Evolutionary conservation across 2,329 filamentous ascomycete genomes (phyloP).

Genomic region (Pleurostoma richardsiae): DNA sequence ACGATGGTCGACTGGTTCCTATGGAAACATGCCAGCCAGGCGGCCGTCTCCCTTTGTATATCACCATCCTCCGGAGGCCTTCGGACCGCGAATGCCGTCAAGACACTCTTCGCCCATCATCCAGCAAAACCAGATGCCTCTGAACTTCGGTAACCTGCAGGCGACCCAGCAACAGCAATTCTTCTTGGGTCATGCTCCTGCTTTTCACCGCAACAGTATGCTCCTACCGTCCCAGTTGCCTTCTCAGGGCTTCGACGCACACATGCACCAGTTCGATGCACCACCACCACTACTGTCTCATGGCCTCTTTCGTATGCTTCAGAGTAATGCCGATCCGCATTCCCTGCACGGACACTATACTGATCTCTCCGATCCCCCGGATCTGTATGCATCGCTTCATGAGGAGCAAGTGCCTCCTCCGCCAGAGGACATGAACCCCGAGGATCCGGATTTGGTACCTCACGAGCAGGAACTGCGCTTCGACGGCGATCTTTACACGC

Average conservation of each 20-base stretch:
- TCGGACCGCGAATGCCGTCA: constrained; percentile 50
- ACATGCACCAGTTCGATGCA: constrained; percentile 49
- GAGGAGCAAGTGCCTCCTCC: constrained; percentile 71
- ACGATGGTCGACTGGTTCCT: constrained; percentile 75
- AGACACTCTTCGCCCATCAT: constrained; percentile 46
- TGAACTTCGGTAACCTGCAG: constrained; percentile 51
- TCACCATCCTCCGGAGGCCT: constrained; percentile 55
- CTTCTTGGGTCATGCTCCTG: constrained; percentile 45
- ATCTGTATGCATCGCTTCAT: constrained; percentile 69
- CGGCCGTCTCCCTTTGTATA: constrained; percentile 59
- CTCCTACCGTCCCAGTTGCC: constrained; percentile 52
- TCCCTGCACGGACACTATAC: constrained; percentile 64
- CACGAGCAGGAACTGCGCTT: constrained; percentile 78
- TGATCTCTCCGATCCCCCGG: constrained; percentile 69
- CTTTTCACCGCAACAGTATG: constrained; percentile 53
- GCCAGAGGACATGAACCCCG: constrained; percentile 75
- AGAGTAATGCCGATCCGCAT: constrained; percentile 69
- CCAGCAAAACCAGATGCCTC: constrained; percentile 39
- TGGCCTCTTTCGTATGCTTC: constrained; percentile 67
- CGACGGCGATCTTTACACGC: constrained; percentile 77
- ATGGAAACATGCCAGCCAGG: constrained; percentile 50
- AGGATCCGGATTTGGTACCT: constrained; percentile 68
- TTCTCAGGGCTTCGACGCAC: constrained; percentile 43
- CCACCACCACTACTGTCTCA: constrained; percentile 64
- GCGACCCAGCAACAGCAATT: constrained; percentile 51